phyloP scores from a whole-genome alignment of 2,329 filamentous ascomycete species.

The Aquanectria penicillioides region DNA sequence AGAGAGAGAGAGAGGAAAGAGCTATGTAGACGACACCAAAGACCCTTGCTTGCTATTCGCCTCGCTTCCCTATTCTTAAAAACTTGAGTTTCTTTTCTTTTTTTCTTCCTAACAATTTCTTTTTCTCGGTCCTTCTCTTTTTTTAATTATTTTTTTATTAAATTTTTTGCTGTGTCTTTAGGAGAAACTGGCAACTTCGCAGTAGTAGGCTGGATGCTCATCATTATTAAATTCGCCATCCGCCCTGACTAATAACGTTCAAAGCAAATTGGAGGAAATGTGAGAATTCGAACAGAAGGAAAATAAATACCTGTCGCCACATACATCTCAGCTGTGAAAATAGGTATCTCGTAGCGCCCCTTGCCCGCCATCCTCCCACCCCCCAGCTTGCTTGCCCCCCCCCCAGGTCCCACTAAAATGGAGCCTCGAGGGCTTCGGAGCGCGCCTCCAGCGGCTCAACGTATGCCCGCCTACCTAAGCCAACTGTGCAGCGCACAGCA shows the following conservation, averaged over 20 bases:
- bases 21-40: not conserved
- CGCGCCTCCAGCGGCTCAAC: slow-evolving; percentile 36
- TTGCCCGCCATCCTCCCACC: not conserved
- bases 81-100: not conserved
- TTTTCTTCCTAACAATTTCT: not conserved
- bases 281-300: not conserved
- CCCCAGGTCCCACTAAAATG: slow-evolving; percentile 15
- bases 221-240: not conserved
- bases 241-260: not conserved
- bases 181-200: too few relatives aligned
- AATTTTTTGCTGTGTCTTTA: too few relatives aligned
- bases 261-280: not conserved
- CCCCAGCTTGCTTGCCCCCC: not conserved
- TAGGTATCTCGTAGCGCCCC: slow-evolving; percentile 7
- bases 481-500: not conserved
- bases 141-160: too few relatives aligned
- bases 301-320: not conserved
- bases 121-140: not conserved
- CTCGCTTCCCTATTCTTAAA: slow-evolving; percentile 1
- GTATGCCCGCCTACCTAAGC: slow-evolving; percentile 22
- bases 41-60: slow-evolving; percentile 1
- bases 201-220: slow-evolving; percentile 8
- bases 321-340: not conserved
- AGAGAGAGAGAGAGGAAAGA: too few relatives aligned
- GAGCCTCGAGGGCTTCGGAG: slow-evolving; percentile 9